These are phyloP conservation scores for Pseudogymnoascus sp. DNA, from an alignment of 2,329 filamentous ascomycete species.

Conservation along the genomic window DNA sequence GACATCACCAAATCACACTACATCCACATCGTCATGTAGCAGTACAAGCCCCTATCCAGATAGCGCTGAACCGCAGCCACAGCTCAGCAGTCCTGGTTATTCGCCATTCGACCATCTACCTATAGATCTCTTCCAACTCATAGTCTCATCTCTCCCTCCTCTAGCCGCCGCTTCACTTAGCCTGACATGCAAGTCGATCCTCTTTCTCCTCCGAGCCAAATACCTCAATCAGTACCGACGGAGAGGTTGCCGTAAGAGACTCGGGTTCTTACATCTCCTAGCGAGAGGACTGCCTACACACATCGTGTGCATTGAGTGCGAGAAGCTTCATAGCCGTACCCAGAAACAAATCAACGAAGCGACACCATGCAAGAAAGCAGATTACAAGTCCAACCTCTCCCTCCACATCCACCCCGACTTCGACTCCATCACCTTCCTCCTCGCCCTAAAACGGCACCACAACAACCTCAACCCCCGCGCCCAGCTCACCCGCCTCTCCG, in stretches of 20 bases:
- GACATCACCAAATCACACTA: neutral
- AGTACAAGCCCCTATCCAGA: neutral
- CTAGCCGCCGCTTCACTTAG: neutral
- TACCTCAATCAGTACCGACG: neutral
- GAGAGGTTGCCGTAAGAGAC: neutral
- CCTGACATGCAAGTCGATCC: neutral
- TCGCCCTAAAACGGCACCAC: neutral
- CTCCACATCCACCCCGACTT: neutral
- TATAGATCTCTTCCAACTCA: neutral
- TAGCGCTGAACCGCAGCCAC: conserved; percentile 10
- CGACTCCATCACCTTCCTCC: neutral
- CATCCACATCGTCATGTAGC: neutral
- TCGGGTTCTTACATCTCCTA: neutral
- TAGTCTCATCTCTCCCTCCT: neutral
- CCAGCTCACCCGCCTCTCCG: neutral
- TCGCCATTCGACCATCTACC: neutral
- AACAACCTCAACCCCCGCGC: neutral
- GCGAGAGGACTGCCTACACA: neutral
- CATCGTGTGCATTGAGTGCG: neutral
- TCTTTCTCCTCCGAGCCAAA: neutral
- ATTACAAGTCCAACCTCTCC: neutral
- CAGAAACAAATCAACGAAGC: neutral
- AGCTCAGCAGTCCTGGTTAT: conserved; percentile 12
- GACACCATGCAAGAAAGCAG: neutral
- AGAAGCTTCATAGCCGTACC: neutral